A percentile compares a stretch with the other conserved stretches of the same genome.
These are phyloP conservation scores for Phytophthora boehmeriae DNA, from an alignment of 352 stramenopile genomes.

Conservation along the genomic window DNA sequence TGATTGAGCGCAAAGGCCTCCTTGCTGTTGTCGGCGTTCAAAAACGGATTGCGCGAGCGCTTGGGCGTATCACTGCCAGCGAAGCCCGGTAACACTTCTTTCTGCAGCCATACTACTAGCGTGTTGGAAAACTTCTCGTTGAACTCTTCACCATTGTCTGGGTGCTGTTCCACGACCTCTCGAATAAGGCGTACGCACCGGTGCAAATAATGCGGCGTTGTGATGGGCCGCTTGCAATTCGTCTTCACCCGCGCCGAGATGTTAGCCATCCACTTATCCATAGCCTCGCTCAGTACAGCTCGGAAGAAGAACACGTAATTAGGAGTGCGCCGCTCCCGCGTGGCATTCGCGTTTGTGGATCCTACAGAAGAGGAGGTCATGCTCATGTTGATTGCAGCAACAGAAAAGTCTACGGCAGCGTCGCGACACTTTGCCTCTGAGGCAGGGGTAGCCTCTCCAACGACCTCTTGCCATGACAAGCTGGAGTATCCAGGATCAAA, in stretches of 20 bases:
- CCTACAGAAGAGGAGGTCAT: constrained; percentile 74
- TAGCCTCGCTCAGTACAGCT: constrained; percentile 80
- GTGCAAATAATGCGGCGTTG: constrained; percentile 84
- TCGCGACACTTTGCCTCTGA: constrained; percentile 70
- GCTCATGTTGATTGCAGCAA: constrained; percentile 80
- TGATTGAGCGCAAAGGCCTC: constrained; percentile 85
- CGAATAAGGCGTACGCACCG: constrained; percentile 85
- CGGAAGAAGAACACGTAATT: constrained; percentile 90
- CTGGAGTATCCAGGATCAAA: constrained; percentile 69
- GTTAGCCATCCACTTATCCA: constrained; percentile 91
- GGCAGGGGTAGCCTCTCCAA: constrained; percentile 55
- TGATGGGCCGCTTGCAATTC: constrained; percentile 80
- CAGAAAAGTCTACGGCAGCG: constrained; percentile 73
- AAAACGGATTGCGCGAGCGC: constrained; percentile 82
- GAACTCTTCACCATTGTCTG: constrained; percentile 83
- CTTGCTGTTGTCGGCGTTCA: constrained; percentile 81
- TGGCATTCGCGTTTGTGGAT: constrained; percentile 78
- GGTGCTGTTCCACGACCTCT: constrained; percentile 84
- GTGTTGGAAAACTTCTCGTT: constrained; percentile 87
- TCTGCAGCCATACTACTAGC: constrained; percentile 85
- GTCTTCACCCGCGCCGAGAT: constrained; percentile 63
- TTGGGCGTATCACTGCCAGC: constrained; percentile 79
- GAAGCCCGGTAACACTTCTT: constrained; percentile 85
- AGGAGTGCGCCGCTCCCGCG: constrained; percentile 71
- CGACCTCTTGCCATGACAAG: constrained; percentile 74